Conservation (phyloP, 176 grass and related monocot genomes). For the Paspalum vaginatum region DNA sequence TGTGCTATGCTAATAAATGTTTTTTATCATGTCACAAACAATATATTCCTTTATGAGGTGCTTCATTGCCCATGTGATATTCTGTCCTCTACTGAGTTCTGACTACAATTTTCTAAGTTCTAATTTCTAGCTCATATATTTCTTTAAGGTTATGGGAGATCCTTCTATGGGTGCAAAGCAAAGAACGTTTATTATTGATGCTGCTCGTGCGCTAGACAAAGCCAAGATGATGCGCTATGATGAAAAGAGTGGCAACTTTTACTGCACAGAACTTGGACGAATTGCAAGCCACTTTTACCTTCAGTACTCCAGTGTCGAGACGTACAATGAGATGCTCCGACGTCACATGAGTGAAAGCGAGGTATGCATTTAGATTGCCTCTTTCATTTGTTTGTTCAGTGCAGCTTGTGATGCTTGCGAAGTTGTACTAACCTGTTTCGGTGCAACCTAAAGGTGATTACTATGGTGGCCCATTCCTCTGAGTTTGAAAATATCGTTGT, state of each 20-base stretch:
- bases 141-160: slow-evolving; percentile 74
- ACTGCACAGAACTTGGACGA: slow-evolving; percentile 98
- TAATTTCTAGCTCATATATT: slow-evolving; percentile 10
- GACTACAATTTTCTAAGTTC: slow-evolving; percentile 16
- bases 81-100: slow-evolving; percentile 22
- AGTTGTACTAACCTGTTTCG: slow-evolving; percentile 32
- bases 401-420: slow-evolving; percentile 12
- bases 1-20: slow-evolving; percentile 9
- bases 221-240: slow-evolving; percentile 99
- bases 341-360: slow-evolving; percentile 97
- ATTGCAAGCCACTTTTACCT: slow-evolving; percentile 98
- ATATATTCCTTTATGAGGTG: slow-evolving; percentile 15
- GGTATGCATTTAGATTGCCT: slow-evolving; percentile 47
- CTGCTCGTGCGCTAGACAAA: slow-evolving; percentile 89
- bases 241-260: slow-evolving; percentile 97
- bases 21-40: slow-evolving; percentile 17
- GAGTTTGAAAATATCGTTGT: slow-evolving; percentile 97
- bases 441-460: slow-evolving; percentile 74
- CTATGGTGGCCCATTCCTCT: slow-evolving; percentile 97
- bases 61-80: slow-evolving; percentile 32
- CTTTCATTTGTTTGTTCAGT: slow-evolving; percentile 25
- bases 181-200: slow-evolving; percentile 84
- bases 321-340: slow-evolving; percentile 95
- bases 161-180: slow-evolving; percentile 81
- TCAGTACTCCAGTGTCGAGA: slow-evolving; percentile 96